Evolutionary conservation across 1,139 yeast genomes (phyloP), one percentile per base, ranked within the genome.

Genomic region (Entelexis paramagnoliae): DNA sequence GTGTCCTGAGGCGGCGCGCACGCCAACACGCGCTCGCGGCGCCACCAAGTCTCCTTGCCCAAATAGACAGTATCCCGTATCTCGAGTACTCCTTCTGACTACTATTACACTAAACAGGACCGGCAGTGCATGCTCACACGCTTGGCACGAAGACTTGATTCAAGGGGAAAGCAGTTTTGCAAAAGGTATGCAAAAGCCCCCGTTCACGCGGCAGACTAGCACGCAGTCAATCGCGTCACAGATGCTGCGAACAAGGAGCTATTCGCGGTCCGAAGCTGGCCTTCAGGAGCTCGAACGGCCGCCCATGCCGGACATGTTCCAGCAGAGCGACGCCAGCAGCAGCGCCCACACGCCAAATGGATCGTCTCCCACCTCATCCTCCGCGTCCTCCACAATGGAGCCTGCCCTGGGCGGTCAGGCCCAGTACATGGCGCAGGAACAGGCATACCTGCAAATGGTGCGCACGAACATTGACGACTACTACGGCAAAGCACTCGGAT

Each of bases 401-500:
- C 39, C 46, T 2, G 46, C 42, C 2, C 44, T 51, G 2, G 52
- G 52, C 17, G 52, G 54, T 13, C 54, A 51, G 28, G 54, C 64
- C 7, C 68, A 65, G 52, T 69, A 69, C 54, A 57, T 66, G 56
- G 78, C 80, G 2, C 91, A 84, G 61, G 94, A 85, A 64, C 74
- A 76, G 60, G 78, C 81, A 0, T 85, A 85, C 63, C 66, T 85
- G 51, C 76, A 77, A 54, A 78, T 79, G 62, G 76, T 85, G 61
- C 74, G 78, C 52, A 80, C 81, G 59, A 83, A 79, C 60, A 76
- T 72, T 13, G 87, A 84, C 63, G 94, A 83, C 59, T 82, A 65
- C 49, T 62, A 63, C 50, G 59, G 60, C 20, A 58, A 60, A 46
- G 66, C 44, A 44, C 62, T 45, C 60, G 62, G 55, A 19, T 57